These are phyloP conservation scores for Tetrapyrgos nigripes DNA, from an alignment of 1,284 basidiomycete genomes.

Conservation along the genomic window DNA sequence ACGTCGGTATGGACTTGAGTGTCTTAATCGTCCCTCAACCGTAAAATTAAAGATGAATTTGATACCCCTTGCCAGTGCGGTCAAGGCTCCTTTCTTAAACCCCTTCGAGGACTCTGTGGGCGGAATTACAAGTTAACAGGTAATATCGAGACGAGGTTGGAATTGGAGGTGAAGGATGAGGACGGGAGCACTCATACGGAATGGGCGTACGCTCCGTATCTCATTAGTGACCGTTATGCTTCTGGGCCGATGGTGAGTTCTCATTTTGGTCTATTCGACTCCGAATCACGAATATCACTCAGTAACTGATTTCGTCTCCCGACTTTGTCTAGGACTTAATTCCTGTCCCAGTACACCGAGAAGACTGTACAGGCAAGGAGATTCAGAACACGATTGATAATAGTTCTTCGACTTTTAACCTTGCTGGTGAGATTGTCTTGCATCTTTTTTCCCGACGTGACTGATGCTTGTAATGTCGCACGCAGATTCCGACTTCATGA, in stretches of 20 bases:
- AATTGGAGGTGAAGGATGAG: constrained; percentile 20
- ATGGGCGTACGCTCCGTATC: constrained; percentile 35
- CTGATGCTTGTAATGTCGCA: background rate
- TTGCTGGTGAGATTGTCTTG: background rate
- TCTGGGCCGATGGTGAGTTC: constrained; percentile 33
- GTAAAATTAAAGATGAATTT: too few relatives aligned
- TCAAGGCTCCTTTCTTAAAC: background rate
- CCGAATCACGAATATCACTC: background rate
- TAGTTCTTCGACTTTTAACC: background rate
- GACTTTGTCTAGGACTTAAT: constrained; percentile 35
- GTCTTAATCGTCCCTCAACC: background rate
- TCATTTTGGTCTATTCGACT: background rate
- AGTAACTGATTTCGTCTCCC: background rate
- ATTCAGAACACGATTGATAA: background rate
- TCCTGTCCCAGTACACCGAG: constrained; percentile 32
- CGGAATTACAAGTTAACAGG: constrained; percentile 27
- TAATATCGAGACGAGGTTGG: constrained; percentile 32
- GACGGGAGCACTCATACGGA: constrained; percentile 17
- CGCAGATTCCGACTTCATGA: constrained; percentile 26
- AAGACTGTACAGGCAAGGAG: constrained; percentile 19
- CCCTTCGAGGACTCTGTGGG: constrained; percentile 17
- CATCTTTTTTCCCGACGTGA: background rate
- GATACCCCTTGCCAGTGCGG: constrained; percentile 20
- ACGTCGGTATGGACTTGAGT: constrained; percentile 27
- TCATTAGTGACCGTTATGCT: constrained; percentile 20